These are phyloP conservation scores for Penicillium lividum DNA, from an alignment of 495 filamentous ascomycete genomes.

Conservation along the genomic window DNA sequence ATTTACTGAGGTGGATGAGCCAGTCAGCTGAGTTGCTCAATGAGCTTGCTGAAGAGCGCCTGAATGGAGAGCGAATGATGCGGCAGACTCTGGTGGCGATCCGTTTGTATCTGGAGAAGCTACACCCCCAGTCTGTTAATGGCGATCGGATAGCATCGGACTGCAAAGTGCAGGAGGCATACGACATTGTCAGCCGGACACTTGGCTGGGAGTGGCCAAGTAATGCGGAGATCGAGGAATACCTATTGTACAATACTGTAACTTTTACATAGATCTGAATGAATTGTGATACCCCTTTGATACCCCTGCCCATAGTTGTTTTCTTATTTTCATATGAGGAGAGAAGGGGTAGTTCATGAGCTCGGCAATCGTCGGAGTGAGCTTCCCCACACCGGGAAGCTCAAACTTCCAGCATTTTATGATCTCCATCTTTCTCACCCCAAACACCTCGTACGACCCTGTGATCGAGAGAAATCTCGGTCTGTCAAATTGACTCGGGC, in stretches of 20 bases:
- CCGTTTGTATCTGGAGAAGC: constrained; percentile 53
- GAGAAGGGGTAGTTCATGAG: neutral
- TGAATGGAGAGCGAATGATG: constrained; percentile 47
- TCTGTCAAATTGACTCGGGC: constrained; percentile 7
- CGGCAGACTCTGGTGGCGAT: constrained; percentile 53
- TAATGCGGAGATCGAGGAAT: constrained; percentile 51
- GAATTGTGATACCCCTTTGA: constrained; percentile 10
- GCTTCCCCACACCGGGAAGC: constrained; percentile 30
- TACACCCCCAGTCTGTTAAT: constrained; percentile 6
- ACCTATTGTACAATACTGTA: constrained; percentile 35
- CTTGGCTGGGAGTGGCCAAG: constrained; percentile 56
- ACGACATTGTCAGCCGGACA: constrained; percentile 47
- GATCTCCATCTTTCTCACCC: neutral
- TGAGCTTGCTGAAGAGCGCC: constrained; percentile 37
- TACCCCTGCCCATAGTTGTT: neutral
- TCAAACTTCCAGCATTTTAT: constrained; percentile 6
- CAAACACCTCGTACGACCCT: constrained; percentile 1
- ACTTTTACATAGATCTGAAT: constrained; percentile 19
- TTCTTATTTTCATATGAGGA: no score
- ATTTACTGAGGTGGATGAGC: constrained; percentile 57
- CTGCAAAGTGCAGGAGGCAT: constrained; percentile 37
- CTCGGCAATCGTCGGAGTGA: constrained; percentile 28
- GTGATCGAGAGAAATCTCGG: constrained; percentile 8
- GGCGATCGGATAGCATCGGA: constrained; percentile 24
- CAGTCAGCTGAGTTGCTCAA: constrained; percentile 37